Evolutionary conservation across 2,329 filamentous ascomycete genomes (phyloP), one percentile per base, ranked within the genome.

Genomic region (Ampelomyces quisqualis): DNA sequence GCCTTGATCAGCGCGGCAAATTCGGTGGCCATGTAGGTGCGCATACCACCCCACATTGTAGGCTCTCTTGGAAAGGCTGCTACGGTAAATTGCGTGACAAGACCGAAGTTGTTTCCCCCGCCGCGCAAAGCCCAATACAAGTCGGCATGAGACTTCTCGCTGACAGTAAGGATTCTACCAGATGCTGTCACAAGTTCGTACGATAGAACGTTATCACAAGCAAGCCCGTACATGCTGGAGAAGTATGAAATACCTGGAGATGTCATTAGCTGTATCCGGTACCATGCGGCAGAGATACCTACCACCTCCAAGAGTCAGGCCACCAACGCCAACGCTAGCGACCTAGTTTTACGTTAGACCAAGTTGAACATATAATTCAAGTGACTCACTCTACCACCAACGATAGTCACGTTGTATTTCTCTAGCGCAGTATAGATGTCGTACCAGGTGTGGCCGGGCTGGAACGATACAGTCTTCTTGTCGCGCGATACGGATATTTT

Each of bases 101-200:
- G 56, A 15, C 64, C 73, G 30, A 66, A 66, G 40, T 67, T 67
- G 35, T 58, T 60, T 3, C 58, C 59, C 8, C 62, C 64, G 3
- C 69, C 68, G 13, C 67, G 64, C 5, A 71, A 55, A 1, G 65
- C 65, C 46, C 53, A 61, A 51, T 64, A 72, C 3, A 73, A 67
- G 29, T 75, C 72, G 0, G 49, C 45, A 27, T 69, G 70, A 7
- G 64, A 44, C 2, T 20, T 51, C 20, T 45, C 5, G 24, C 38
- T 57, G 20, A 47, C 56, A 5, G 33, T 54, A 22, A 61, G 34
- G 5, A 59, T 38, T 10, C 38, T 6, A 3, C 57, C 55, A 20
- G 44, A 49, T 1, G 57, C 55, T 2, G 51, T 58, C 5, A 62
- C 57, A 2, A 62, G n/a, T 41, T 72, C 63, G 29, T 55, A 71